phyloP scores from a whole-genome alignment of 2,329 filamentous ascomycete genomes.

The Blastomyces gilchristii region DNA sequence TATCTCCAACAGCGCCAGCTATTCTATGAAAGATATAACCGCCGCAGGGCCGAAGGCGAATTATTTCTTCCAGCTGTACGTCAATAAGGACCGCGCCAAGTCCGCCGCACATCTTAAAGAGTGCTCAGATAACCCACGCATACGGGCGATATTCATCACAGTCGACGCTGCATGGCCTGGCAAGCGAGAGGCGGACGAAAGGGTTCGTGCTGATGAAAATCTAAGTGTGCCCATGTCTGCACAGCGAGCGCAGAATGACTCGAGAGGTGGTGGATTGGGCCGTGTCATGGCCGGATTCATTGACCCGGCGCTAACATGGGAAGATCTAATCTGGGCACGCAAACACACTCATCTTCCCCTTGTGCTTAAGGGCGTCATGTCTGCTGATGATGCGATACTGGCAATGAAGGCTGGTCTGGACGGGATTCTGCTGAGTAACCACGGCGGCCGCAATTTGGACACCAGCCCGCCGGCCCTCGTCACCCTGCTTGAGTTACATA shows the following conservation, averaged over 20 bases:
- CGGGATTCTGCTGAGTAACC: constrained; percentile 49
- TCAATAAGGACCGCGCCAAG: constrained; percentile 42
- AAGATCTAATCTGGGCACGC: constrained; percentile 45
- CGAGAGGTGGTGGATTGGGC: constrained; percentile 45
- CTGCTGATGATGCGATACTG: constrained; percentile 44
- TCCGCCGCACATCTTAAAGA: constrained; percentile 39
- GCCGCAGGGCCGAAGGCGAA: constrained; percentile 31
- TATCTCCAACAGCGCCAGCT: constrained; percentile 53
- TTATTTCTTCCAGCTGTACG: constrained; percentile 49
- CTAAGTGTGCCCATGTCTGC: constrained; percentile 37
- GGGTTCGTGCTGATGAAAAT: constrained; percentile 39
- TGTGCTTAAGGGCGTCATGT: constrained; percentile 50
- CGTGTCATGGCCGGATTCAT: constrained; percentile 44
- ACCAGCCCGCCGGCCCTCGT: constrained; percentile 42
- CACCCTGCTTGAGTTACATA: constrained; percentile 44
- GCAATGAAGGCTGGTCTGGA: constrained; percentile 43
- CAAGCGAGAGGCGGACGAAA: constrained; percentile 49
- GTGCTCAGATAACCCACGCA: constrained; percentile 33
- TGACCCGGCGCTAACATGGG: constrained; percentile 44
- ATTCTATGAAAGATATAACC: constrained; percentile 46
- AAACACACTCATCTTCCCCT: constrained; percentile 41
- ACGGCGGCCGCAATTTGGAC: constrained; percentile 48
- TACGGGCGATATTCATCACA: constrained; percentile 42
- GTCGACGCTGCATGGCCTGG: constrained; percentile 47
- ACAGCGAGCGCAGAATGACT: constrained; percentile 39